Conservation (phyloP, 192 early-diverging fungal species). For the Cladochytrium replicatum region DNA sequence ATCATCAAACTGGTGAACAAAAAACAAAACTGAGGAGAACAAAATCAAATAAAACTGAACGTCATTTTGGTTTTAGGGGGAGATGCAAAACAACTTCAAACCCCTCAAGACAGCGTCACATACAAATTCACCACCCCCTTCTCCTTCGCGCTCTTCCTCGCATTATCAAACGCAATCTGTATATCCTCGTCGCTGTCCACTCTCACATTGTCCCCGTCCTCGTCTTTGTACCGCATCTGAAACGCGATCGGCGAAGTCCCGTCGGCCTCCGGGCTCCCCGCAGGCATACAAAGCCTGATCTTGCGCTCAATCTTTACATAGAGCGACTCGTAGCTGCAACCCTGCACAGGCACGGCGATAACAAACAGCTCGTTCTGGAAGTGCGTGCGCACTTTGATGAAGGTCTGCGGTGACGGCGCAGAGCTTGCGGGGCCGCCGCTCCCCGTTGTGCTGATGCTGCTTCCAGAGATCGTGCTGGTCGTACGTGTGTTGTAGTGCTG, state of each 20-base stretch:
- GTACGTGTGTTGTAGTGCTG: background rate
- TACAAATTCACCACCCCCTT: slow-evolving; percentile 22
- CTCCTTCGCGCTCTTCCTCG: slow-evolving; percentile 2
- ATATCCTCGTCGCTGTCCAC: slow-evolving; percentile 88
- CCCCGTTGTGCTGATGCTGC: no score
- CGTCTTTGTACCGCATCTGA: slow-evolving; percentile 81
- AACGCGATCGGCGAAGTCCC: slow-evolving; percentile 29
- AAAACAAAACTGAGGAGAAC: no score
- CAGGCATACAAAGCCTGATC: slow-evolving; percentile 66
- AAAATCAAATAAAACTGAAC: no score
- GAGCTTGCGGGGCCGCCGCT: background rate
- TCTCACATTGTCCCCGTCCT: slow-evolving; percentile 83
- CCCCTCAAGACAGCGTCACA: no score
- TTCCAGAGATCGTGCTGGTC: background rate
- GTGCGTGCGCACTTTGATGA: slow-evolving; percentile 80
- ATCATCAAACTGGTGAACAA: no score
- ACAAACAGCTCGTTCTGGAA: slow-evolving; percentile 82
- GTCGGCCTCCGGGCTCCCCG: slow-evolving; percentile 22
- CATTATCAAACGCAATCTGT: slow-evolving; percentile 74
- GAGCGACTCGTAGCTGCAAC: slow-evolving; percentile 67
- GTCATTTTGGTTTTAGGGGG: no score
- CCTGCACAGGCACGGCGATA: slow-evolving; percentile 64
- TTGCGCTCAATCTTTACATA: slow-evolving; percentile 80
- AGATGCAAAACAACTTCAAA: no score
- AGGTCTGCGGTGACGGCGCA: slow-evolving; percentile 10